phyloP scores from a whole-genome alignment of 148 eudicot species.

The Oxyria digyna region DNA sequence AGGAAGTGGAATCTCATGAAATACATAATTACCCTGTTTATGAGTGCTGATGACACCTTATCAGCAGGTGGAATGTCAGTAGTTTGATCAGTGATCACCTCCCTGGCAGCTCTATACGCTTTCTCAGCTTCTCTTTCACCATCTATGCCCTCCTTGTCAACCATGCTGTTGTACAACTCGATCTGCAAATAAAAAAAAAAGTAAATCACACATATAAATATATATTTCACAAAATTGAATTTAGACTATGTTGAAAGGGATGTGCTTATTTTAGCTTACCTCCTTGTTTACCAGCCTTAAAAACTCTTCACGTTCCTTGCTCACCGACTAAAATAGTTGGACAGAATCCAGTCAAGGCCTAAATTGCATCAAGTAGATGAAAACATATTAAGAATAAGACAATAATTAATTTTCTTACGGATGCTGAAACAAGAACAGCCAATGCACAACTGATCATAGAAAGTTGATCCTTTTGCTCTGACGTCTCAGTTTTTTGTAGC shows the following conservation, averaged over 20 bases:
- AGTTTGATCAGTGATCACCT: constrained; percentile 20
- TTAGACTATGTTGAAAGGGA: no score
- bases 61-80: constrained; percentile 20
- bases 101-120: constrained; percentile 67
- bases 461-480: constrained; percentile 54
- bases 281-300: constrained; percentile 74
- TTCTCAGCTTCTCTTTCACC: constrained; percentile 43
- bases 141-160: constrained; percentile 51
- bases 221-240: neutral
- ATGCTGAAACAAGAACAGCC: constrained; percentile 68
- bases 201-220: constrained; percentile 6
- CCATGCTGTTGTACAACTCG: constrained; percentile 58
- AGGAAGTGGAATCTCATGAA: no score
- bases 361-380: neutral
- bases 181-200: constrained; percentile 29
- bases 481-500: constrained; percentile 22
- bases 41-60: constrained; percentile 58
- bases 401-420: constrained; percentile 27
- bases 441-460: constrained; percentile 70
- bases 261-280: constrained; percentile 23
- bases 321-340: constrained; percentile 46
- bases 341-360: constrained; percentile 11
- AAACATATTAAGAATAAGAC: constrained; percentile 1
- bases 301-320: constrained; percentile 85
- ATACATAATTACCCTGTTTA: constrained; percentile 29